Evolutionary conservation across 176 grass and related monocot species (phyloP), one percentile per base, ranked within the genome.

Genomic region (Oryza punctata): DNA sequence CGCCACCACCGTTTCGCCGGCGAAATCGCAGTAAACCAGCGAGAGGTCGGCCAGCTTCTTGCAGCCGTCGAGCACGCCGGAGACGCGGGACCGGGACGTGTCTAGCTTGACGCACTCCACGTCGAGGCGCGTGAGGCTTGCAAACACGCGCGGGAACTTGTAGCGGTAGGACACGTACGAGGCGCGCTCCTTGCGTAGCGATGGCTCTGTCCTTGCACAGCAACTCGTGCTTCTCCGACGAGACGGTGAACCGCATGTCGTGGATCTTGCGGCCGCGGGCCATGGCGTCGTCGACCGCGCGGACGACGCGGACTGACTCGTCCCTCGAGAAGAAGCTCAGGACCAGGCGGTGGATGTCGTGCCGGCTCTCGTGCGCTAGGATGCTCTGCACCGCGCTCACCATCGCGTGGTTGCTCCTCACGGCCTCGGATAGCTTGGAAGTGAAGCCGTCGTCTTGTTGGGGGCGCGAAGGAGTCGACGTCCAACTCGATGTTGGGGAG

Each of bases 71-170:
- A 82, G 69, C 52, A 82, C 11, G 54, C 2, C 14, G 69, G 40
- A 37, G 6, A 37, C 35, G 35, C 35, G 35, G 35, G 35, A 1
- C 35, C 35, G 35, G 35, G 35, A 1, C 35, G 35, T 6, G 69
- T 64, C 80, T 67, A 82, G 26, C 54, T 13, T 82, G 10, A 82
- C 25, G 38, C 67, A 21, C 67, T 82, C 79, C 4, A 82, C 3
- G 11, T 47, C 38, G 54, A 82, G n/a, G 12, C 26, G 7, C 5
- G 80, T 82, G 69, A 82, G 80, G 24, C 52, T 32, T 1, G 69
- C 52, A 54, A 82, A 82, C 11, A 69, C 80, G 52, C 16, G 35
- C 11, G 69, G 80, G 25, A 37, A 63, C 2, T 49, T 14, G 3
- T 23, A 6, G 11, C 72, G 16, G 69, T 1, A 82, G 6, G 52